Percentiles rank a stretch among this genome's conserved stretches.
These are phyloP conservation scores for Phellopilus nigrolimitatus DNA, from an alignment of 1,284 basidiomycete genomes.

Conservation along the genomic window DNA sequence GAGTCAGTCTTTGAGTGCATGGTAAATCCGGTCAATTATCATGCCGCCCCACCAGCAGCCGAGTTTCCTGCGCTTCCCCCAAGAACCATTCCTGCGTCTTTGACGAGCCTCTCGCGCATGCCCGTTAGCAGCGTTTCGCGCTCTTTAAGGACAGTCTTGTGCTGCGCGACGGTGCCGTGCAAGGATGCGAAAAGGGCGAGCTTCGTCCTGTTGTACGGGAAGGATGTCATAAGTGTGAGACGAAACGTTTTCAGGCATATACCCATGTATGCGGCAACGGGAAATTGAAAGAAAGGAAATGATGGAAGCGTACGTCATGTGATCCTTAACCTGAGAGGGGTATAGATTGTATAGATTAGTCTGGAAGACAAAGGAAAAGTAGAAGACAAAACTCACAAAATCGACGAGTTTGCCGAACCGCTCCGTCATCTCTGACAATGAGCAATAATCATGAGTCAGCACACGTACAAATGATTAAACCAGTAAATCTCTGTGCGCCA, in stretches of 20 bases:
- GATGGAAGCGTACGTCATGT: slow-evolving; percentile 19
- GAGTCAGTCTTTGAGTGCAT: too few relatives aligned
- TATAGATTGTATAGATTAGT: too few relatives aligned
- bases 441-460: background rate
- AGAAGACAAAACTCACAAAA: slow-evolving; percentile 14
- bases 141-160: slow-evolving; percentile 14
- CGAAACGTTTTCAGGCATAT: too few relatives aligned
- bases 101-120: slow-evolving; percentile 20
- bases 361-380: background rate
- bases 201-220: slow-evolving; percentile 15
- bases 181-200: slow-evolving; percentile 19
- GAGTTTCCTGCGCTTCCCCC: slow-evolving; percentile 1
- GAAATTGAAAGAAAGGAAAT: background rate
- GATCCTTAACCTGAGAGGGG: slow-evolving; percentile 20
- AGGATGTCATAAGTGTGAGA: background rate
- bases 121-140: slow-evolving; percentile 16
- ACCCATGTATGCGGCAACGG: background rate
- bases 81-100: slow-evolving; percentile 19
- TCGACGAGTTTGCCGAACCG: slow-evolving; percentile 19
- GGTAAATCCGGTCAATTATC: too few relatives aligned
- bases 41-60: background rate
- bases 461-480: background rate
- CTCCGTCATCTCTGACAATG: slow-evolving; percentile 17
- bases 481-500: too few relatives aligned
- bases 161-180: slow-evolving; percentile 18